Evolutionary conservation across 2,329 filamentous ascomycete species (phyloP).

Genomic region (Stagonosporopsis rhizophila): DNA sequence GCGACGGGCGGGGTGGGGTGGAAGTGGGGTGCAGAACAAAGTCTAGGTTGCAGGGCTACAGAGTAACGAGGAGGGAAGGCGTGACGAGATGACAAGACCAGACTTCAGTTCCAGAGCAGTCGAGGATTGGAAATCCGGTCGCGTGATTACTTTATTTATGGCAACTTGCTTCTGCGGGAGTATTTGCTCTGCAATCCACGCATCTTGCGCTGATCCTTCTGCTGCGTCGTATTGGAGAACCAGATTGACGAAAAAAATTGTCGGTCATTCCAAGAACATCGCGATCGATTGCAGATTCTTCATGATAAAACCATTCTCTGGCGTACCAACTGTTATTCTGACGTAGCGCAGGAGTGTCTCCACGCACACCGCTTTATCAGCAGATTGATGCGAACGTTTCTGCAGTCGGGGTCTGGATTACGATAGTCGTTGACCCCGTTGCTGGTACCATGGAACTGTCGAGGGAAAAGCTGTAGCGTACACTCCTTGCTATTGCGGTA

Average conservation of each 20-base stretch:
- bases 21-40: neutral
- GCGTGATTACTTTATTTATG: neutral
- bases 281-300: neutral
- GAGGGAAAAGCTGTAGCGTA: neutral
- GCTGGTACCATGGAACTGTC: neutral
- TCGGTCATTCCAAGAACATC: neutral
- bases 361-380: no score
- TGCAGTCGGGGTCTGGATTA: neutral
- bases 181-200: no score
- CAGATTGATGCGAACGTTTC: neutral
- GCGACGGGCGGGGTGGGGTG: neutral
- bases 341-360: neutral
- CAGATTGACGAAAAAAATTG: neutral
- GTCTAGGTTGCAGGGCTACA: neutral
- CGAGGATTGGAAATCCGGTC: neutral
- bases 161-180: neutral
- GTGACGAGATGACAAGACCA: constrained; percentile 6
- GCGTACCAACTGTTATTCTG: neutral
- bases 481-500: neutral
- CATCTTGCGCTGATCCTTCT: neutral
- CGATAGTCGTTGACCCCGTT: neutral
- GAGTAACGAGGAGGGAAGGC: neutral
- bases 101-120: neutral
- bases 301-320: neutral
- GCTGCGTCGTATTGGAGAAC: neutral